These are phyloP conservation scores for Phytopythium aichiense DNA, from an alignment of 352 stramenopile species.

Conservation along the genomic window DNA sequence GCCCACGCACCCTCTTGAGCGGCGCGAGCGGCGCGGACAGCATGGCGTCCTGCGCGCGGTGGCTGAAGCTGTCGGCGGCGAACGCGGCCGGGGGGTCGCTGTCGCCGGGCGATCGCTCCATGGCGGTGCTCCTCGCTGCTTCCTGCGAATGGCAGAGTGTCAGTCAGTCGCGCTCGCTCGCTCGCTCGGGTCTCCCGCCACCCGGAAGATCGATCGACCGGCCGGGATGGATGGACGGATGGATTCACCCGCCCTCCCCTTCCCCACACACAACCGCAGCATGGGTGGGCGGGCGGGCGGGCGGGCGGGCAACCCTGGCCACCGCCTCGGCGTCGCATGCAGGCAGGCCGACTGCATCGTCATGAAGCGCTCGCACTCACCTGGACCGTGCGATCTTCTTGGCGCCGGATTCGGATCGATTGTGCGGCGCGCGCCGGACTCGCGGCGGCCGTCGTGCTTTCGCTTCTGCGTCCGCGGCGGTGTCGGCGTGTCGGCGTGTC, in stretches of 20 bases:
- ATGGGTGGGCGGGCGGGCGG: neutral
- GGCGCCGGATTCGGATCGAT: neutral
- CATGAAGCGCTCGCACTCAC: neutral
- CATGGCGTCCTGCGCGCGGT: constrained; percentile 9
- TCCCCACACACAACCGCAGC: neutral
- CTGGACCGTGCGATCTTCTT: neutral
- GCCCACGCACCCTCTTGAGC: constrained; percentile 32
- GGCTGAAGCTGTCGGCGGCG: constrained; percentile 24
- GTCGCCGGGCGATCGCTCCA: neutral
- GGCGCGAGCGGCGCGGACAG: constrained; percentile 8
- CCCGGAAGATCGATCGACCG: neutral
- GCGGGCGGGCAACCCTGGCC: neutral
- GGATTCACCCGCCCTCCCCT: constrained; percentile 6
- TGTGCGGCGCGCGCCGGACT: neutral
- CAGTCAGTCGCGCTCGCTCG: neutral
- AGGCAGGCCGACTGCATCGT: too few relatives aligned
- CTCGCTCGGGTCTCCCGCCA: too few relatives aligned
- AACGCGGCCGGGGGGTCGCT: constrained; percentile 9
- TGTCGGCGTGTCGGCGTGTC: neutral
- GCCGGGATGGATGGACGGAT: constrained; percentile 6
- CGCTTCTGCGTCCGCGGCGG: neutral
- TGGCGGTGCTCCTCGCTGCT: neutral
- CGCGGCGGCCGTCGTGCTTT: neutral
- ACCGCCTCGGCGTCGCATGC: neutral
- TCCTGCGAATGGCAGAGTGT: constrained; percentile 1